Base-by-base conservation (phyloP, 257 asterid genomes). In the Cinchona pubescens region DNA sequence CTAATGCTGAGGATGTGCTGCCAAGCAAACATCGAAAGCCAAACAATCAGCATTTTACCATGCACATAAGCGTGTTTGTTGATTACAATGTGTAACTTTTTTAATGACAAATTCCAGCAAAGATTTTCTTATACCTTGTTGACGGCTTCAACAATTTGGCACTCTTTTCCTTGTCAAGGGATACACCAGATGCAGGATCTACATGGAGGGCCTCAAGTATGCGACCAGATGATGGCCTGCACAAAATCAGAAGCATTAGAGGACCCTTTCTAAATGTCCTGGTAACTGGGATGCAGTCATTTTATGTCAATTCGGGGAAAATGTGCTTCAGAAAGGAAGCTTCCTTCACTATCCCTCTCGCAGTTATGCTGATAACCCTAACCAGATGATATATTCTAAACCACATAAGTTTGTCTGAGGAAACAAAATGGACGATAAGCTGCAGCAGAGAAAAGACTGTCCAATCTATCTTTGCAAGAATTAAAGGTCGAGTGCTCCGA, bases 401-500 rank as follows among this genome's bases (percentile, higher is more conserved):
- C 86, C 91, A 87, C 83, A 83, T 75, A 74, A 76, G 77, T 81
- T 84, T 83, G 83, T 85, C 84, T 87, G 84, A 80, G 86, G 86
- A 77, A 83, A 88, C 87, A 85, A 85, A 86, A 88, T 83, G 87
- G 93, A 76, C 81, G 87, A 78, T 81, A 88, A 83, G 89, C 97
- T 82, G 96, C 96, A 88, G 93, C 96, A 94, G 89, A 84, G 96
- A 85, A 87, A 88, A 88, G 86, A 87, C 82, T 86, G 93, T 83
- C 92, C 92, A 89, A 86, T 89, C 90, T 87, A 92, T 86, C 93
- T 86, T 90, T 90, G 90, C 96, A 87, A 89, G 88, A 86, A 90
- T 87, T 71, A 92, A 92, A 90, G 98, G 94, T 86, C 91, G 83
- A 91, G 97, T 88, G 91, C 98, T 95, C 99, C 99, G 96, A 95